Evolutionary conservation across 192 early-diverging fungal genomes (phyloP), one percentile per base, ranked within the genome.

Genomic region (Coemansia sp.): DNA sequence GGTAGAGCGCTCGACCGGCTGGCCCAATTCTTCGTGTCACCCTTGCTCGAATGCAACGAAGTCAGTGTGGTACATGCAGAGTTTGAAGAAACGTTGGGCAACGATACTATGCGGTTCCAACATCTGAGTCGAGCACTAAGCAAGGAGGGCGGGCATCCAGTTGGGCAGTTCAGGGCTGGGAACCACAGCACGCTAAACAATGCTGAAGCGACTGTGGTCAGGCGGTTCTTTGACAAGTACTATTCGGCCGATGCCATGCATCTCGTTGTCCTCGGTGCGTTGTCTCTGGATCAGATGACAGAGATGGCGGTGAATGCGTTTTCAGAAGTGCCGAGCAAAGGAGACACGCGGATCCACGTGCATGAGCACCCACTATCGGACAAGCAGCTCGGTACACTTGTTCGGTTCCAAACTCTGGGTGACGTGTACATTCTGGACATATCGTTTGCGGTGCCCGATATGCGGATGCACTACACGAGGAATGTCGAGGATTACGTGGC

Each of bases 191-290:
- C 94, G 0, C 75, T 99, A 7, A 79, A 82, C 55, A 87, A 86
- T 16, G 34, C 30, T 7, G 61, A 90, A n/a, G n/a, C n/a, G n/a
- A n/a, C n/a, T n/a, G n/a, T n/a, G 49, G 69, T 96, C 46, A 70
- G 93, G 21, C 88, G 88, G 52, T 96, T 96, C 58, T 90, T 95
- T 68, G 73, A 84, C 2, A 81, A 79, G 43, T 91, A 93, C 64
- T 99, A 99, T 72, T 93, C 92, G 26, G 89, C 92, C 13, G 95
- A 96, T 26, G 37, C 95, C 25, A 97, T 96, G 95, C 91, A 88
- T 68, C 77, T 95, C 3, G 89, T 88, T 21, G 79, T 99, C n/a
- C 62, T 95, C 26, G 95, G 92, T 39, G 85, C 86, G 73, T 20
- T 93, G 94, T 72, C 77, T 90, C 49, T 72, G 13, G 91, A 93